Base-by-base conservation (phyloP, 1,284 basidiomycete species). In the Tilletia horrida region DNA sequence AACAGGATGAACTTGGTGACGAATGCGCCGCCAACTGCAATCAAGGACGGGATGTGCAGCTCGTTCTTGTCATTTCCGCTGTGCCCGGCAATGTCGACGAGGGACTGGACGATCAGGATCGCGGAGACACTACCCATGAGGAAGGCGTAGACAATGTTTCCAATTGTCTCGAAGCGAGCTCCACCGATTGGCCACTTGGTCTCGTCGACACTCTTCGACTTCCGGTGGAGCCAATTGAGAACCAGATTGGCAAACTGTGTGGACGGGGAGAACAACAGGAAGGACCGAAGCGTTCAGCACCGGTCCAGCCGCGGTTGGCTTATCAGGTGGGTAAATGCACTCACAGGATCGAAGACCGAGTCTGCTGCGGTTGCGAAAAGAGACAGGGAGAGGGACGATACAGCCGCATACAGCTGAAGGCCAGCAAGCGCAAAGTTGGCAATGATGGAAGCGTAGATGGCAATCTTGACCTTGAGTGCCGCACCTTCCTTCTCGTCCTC, bases 311-410 rank as follows among this genome's bases (percentile, higher is more conserved):
- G 29, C 21, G 11, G 35, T 40, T 40, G 35, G 35, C 35, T 4
- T 6, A 31, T 6, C 43, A 42, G 45, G 27, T 6, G 62, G 29
- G 25, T 18, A 27, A 8, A 64, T 9, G 31, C 16, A 62, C 55
- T 48, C 57, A 66, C 89, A 57, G 93, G 88, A 79, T 97, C 94
- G 79, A 96, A 95, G 23, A 92, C 87, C 16, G 91, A 89, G 81
- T 96, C 93, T 74, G 94, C 89, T 25, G 88, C 90, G 1, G 91
- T 94, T 25, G 93, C 92, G 68, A 97, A 87, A 63, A 97, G 86
- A 11, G 93, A 92, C 13, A 97, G 85, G 0, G 92, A 95, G 16
- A 88, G 78, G 2, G 92, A 90, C 1, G 90, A 90, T 70, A 93
- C 86, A 18, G 95, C 94, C 14, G 91, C 94, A 79, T 87, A 87